These are phyloP conservation scores for Aspergillus proliferans DNA, from an alignment of 2,329 filamentous ascomycete genomes.

Conservation along the genomic window DNA sequence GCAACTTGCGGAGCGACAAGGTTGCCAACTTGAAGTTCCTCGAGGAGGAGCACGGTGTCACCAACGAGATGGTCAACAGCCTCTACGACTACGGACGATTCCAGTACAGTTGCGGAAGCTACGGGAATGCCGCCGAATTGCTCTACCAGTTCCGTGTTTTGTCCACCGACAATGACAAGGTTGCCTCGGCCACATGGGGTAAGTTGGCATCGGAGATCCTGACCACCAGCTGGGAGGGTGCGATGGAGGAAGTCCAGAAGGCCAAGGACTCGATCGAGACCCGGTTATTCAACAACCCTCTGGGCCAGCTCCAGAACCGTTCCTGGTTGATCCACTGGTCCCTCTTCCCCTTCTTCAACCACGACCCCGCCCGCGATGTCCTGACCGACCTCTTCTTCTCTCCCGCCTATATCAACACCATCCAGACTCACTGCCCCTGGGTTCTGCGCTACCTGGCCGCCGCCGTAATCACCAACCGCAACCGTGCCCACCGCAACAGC, in stretches of 20 bases:
- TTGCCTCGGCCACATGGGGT: slow-evolving; percentile 91
- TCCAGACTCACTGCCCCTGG: slow-evolving; percentile 97
- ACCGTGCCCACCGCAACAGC: slow-evolving; percentile 68
- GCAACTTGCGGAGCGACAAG: slow-evolving; percentile 90
- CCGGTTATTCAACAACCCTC: slow-evolving; percentile 90
- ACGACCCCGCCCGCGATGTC: slow-evolving; percentile 80
- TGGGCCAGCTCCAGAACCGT: slow-evolving; percentile 91
- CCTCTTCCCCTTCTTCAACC: slow-evolving; percentile 98
- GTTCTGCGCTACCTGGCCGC: slow-evolving; percentile 88
- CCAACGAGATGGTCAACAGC: slow-evolving; percentile 88
- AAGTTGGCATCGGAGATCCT: slow-evolving; percentile 96
- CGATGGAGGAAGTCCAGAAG: slow-evolving; percentile 83
- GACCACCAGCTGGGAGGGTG: slow-evolving; percentile 88
- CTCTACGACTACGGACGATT: slow-evolving; percentile 95
- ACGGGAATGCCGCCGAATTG: slow-evolving; percentile 80
- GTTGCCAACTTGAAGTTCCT: slow-evolving; percentile 97
- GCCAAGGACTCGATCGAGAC: slow-evolving; percentile 89
- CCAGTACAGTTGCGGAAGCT: slow-evolving; percentile 96
- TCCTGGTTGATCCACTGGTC: slow-evolving; percentile 98
- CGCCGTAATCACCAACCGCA: slow-evolving; percentile 89
- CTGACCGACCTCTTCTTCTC: slow-evolving; percentile 97
- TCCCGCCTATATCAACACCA: slow-evolving; percentile 96
- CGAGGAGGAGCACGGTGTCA: slow-evolving; percentile 94
- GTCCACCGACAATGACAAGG: slow-evolving; percentile 97
- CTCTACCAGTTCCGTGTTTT: slow-evolving; percentile 97